Evolutionary conservation across 139 green algal species (phyloP).

Genomic region (Chlamydomonas sphaeroides): DNA sequence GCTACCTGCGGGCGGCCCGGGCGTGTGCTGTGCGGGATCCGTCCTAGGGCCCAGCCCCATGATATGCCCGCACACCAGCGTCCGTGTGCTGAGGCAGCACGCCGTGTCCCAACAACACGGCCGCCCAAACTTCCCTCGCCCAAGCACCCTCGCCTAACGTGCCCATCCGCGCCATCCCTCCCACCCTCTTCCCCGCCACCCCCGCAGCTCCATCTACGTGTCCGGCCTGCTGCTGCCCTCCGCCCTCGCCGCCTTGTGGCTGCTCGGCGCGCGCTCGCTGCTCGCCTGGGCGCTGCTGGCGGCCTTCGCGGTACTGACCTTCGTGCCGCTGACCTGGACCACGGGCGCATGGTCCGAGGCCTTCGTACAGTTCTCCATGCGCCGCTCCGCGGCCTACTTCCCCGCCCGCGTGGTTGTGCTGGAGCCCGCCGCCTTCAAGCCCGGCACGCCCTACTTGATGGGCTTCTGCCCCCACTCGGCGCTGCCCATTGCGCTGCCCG

Average conservation of each 20-base stretch:
- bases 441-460: constrained; percentile 9
- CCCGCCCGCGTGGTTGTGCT: background rate
- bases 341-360: constrained; percentile 15
- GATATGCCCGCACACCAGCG: too few species aligned
- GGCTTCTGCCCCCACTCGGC: constrained; percentile 37
- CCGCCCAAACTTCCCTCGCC: background rate
- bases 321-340: constrained; percentile 15
- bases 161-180: background rate
- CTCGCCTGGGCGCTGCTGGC: background rate
- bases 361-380: constrained; percentile 1
- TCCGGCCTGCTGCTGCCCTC: background rate
- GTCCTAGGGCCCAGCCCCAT: too few species aligned
- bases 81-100: too few species aligned
- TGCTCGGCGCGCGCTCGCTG: background rate
- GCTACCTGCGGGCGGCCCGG: too few species aligned
- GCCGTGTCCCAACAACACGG: too few species aligned
- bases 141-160: background rate
- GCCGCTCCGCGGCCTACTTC: constrained; percentile 13
- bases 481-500: constrained; percentile 35
- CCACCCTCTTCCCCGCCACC: too few species aligned
- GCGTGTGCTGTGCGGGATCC: too few species aligned
- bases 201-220: constrained; percentile 20
- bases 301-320: background rate
- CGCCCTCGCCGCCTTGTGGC: background rate
- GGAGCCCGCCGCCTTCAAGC: constrained; percentile 16